Evolutionary conservation across 345 rosid species (phyloP), one percentile per base, ranked within the genome.

Genomic region (Orychophragmus violaceus): DNA sequence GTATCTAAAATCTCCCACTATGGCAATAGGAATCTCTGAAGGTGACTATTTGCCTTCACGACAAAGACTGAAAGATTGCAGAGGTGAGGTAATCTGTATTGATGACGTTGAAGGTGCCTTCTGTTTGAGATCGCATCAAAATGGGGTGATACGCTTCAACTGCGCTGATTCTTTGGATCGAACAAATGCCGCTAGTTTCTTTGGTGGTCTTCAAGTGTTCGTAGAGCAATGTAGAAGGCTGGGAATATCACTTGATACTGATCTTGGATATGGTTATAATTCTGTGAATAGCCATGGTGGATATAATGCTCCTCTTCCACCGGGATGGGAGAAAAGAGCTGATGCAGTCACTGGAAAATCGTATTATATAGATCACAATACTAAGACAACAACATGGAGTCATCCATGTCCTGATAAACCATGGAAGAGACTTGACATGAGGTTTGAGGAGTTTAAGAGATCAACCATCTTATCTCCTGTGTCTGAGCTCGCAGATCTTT

Each of bases 161-260:
- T 94, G 97, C 63, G 95, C 99, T 0, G 99, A 94, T 82, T 94
- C 99, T 62, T 78, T 90, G 80, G 99, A 94, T 77, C 82, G 99
- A 76, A 90, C 99, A 32, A 94, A 94, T 80, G 97, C 99, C 66
- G 96, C 97, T 75, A 94, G 96, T 78, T 94, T 82, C 73, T 94
- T 94, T 58, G 91, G 99, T 29, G 82, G 95, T 58, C 87, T 88
- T 64, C 99, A 90, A 79, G 96, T 89, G 75, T 94, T 94, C 80
- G 89, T 87, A 65, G 97, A 94, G 83, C 96, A 94, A 64, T 85
- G 97, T 80, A 77, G 85, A 81, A 78, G 96, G 68, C 81, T 94
- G 66, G 86, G 85, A 59, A 83, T 94, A 72, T 88, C 97, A 59
- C 96, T 90, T 79, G 97, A 94, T 69, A 88, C 84, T 74, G 88